Conservation (phyloP, 257 asterid species). For the Solanum verrucosum region DNA sequence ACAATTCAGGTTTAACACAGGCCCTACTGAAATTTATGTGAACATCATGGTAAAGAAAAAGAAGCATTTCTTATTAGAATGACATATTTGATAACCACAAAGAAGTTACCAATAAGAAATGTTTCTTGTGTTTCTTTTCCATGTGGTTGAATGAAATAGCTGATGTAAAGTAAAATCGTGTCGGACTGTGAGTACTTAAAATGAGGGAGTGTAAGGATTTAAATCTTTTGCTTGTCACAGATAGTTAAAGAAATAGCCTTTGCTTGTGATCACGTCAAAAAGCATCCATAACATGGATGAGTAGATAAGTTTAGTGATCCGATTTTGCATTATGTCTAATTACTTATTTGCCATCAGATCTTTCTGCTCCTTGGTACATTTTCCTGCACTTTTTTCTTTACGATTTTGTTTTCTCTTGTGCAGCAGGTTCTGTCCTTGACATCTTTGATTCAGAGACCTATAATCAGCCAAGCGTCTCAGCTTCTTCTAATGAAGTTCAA, state of each 20-base stretch:
- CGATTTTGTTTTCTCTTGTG: neutral
- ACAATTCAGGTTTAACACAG: neutral
- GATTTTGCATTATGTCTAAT: neutral
- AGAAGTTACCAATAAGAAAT: neutral
- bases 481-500: constrained; percentile 10
- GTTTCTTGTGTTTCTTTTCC: neutral
- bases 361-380: neutral
- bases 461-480: constrained; percentile 15
- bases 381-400: neutral
- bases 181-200: neutral
- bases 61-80: neutral
- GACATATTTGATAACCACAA: neutral
- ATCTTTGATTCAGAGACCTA: constrained; percentile 10
- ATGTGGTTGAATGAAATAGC: neutral
- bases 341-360: neutral
- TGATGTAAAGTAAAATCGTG: neutral
- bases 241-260: neutral
- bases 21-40: neutral
- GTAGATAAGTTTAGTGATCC: neutral
- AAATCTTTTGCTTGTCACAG: neutral
- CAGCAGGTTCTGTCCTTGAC: constrained; percentile 16
- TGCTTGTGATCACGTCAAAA: neutral
- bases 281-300: neutral
- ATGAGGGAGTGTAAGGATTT: neutral
- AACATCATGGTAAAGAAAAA: neutral